Conservation (phyloP, 495 filamentous ascomycete genomes). For the Neurospora pannonica region DNA sequence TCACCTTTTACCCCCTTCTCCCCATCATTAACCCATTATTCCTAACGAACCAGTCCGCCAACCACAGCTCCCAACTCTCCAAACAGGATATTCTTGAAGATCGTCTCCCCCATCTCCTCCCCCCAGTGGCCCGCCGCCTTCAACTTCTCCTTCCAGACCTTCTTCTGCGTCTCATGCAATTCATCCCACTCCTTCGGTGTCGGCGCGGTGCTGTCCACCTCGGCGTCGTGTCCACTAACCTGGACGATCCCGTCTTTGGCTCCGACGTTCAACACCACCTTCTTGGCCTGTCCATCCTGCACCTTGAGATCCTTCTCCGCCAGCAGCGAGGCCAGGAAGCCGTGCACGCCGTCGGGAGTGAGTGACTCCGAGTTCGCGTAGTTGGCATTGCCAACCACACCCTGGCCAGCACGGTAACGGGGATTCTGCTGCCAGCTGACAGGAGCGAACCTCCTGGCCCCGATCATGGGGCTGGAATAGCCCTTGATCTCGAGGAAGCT, state of each 20-base stretch:
- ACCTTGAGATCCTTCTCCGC: neutral
- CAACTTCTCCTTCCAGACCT: conserved; percentile 59
- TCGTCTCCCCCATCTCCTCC: conserved; percentile 58
- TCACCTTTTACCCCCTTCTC: neutral
- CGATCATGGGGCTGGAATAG: conserved; percentile 46
- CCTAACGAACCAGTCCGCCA: conserved; percentile 35
- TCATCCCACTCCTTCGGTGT: conserved; percentile 54
- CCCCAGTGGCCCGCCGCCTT: conserved; percentile 64
- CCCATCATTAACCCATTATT: neutral
- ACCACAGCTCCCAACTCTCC: conserved; percentile 52
- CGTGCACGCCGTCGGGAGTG: neutral
- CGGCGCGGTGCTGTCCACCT: conserved; percentile 18
- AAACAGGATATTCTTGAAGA: conserved; percentile 69
- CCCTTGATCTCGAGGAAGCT: conserved; percentile 58
- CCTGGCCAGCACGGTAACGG: neutral
- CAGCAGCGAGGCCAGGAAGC: neutral
- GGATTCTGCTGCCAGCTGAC: conserved; percentile 14
- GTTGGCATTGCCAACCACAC: neutral
- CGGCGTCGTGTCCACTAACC: conserved; percentile 38
- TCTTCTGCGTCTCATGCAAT: conserved; percentile 46
- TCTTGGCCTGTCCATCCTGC: neutral
- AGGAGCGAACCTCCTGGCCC: conserved; percentile 22
- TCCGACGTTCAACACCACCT: conserved; percentile 12
- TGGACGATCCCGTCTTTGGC: conserved; percentile 16
- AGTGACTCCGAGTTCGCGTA: neutral